Conservation (phyloP, 2,329 filamentous ascomycete species). For the Aschersonia sp. region DNA sequence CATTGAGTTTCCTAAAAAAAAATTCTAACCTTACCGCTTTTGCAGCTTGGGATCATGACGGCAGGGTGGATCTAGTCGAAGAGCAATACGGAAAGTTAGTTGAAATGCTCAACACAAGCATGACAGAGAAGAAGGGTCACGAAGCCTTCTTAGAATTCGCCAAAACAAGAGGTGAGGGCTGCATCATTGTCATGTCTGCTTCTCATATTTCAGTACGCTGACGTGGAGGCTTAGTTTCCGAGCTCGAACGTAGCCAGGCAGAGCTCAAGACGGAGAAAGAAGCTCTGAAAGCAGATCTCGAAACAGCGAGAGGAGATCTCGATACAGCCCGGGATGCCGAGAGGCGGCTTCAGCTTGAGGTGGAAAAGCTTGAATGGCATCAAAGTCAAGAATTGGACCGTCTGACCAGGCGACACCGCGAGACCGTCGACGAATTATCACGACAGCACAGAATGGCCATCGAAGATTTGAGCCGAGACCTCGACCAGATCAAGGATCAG, state of each 20-base stretch:
- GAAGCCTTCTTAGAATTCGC: constrained; percentile 63
- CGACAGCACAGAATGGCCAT: constrained; percentile 18
- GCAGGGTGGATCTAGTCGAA: constrained; percentile 63
- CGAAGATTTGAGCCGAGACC: constrained; percentile 29
- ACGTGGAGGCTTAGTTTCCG: constrained; percentile 22
- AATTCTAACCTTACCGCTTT: constrained; percentile 53
- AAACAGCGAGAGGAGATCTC: constrained; percentile 49
- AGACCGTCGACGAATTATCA: constrained; percentile 18
- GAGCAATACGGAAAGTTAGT: constrained; percentile 57
- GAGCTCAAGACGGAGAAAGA: constrained; percentile 31
- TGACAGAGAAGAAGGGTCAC: constrained; percentile 51
- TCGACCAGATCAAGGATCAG: constrained; percentile 23
- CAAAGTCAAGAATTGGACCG: constrained; percentile 36
- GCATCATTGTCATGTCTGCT: too few species aligned
- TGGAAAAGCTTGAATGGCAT: constrained; percentile 23
- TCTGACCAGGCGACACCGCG: constrained; percentile 24
- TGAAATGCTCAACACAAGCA: constrained; percentile 54
- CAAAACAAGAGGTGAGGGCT: constrained; percentile 54
- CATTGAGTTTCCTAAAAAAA: constrained; percentile 50
- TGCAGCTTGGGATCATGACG: constrained; percentile 68
- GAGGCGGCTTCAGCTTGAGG: constrained; percentile 18
- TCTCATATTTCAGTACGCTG: constrained; percentile 2
- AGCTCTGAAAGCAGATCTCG: constrained; percentile 36
- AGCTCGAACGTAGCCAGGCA: constrained; percentile 32
- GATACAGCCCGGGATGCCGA: constrained; percentile 21